These are phyloP conservation scores for Pseudozyma hubeiensis DNA, from an alignment of 1,284 basidiomycete species.

Conservation along the genomic window DNA sequence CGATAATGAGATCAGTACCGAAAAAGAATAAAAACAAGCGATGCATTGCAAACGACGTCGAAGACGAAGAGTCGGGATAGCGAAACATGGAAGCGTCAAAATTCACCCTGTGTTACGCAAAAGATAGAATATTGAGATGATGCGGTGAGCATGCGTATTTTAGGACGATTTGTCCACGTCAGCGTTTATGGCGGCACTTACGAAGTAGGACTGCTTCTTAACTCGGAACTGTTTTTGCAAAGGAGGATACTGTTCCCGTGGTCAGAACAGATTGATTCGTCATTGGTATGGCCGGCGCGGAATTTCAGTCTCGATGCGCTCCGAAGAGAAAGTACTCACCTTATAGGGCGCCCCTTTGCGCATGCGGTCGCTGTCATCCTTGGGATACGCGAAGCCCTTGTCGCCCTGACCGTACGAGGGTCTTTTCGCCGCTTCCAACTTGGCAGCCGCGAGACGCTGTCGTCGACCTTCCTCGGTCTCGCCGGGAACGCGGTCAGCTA, in stretches of 20 bases:
- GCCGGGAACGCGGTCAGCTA: conserved; percentile 55
- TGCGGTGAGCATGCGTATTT: background rate
- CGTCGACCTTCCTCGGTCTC: conserved; percentile 60
- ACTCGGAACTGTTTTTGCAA: conserved; percentile 60
- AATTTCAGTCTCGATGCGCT: background rate
- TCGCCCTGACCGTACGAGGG: conserved; percentile 57
- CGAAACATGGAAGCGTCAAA: conserved; percentile 5
- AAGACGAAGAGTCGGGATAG: background rate
- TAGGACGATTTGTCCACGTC: too few relatives aligned
- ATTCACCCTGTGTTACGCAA: conserved; percentile 6
- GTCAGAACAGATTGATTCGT: conserved; percentile 48
- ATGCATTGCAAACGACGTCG: background rate
- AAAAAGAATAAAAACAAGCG: background rate
- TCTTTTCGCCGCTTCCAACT: conserved; percentile 51
- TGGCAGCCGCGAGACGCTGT: conserved; percentile 58
- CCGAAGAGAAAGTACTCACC: conserved; percentile 34
- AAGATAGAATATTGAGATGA: background rate
- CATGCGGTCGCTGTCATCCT: conserved; percentile 61
- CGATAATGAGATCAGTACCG: background rate
- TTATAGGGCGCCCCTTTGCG: conserved; percentile 62
- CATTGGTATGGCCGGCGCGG: conserved; percentile 22
- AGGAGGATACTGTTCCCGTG: conserved; percentile 54
- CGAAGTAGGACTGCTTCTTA: conserved; percentile 63
- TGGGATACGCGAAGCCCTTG: conserved; percentile 58
- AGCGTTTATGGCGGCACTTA: conserved; percentile 27